phyloP scores from a whole-genome alignment of 208 protist genomes.

The Trypanosoma theileri region DNA sequence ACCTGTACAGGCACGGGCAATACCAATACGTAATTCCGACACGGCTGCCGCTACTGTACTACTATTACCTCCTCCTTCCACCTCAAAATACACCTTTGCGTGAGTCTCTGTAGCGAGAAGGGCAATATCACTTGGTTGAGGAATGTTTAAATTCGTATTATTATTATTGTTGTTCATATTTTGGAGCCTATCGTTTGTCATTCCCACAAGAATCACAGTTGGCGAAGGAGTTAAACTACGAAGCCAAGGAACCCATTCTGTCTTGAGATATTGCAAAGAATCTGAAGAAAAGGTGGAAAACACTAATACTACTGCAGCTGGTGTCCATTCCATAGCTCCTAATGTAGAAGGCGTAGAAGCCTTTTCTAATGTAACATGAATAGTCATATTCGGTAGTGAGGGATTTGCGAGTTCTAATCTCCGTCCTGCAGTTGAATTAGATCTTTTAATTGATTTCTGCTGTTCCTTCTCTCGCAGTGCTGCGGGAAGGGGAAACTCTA shows the following conservation, averaged over 20 bases:
- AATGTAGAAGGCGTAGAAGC: background rate
- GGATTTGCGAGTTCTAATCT: slow-evolving; percentile 42
- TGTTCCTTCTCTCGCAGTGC: background rate
- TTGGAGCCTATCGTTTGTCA: background rate
- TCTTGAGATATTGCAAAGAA: slow-evolving; percentile 1
- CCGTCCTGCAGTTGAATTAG: background rate
- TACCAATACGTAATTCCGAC: slow-evolving; percentile 34
- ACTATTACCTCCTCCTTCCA: background rate
- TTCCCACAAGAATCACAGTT: slow-evolving; percentile 15
- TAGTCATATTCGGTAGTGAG: slow-evolving; percentile 50
- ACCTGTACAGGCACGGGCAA: slow-evolving; percentile 57
- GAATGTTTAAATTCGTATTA: background rate
- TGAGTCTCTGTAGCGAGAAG: slow-evolving; percentile 34
- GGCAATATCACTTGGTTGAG: slow-evolving; percentile 31
- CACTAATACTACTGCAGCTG: slow-evolving; percentile 1
- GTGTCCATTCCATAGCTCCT: background rate
- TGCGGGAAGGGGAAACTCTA: slow-evolving; percentile 31
- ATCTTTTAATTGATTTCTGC: background rate
- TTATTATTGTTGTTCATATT: background rate
- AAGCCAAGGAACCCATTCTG: background rate
- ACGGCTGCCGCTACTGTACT: slow-evolving; percentile 23
- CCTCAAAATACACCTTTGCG: slow-evolving; percentile 48
- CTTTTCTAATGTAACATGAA: slow-evolving; percentile 40
- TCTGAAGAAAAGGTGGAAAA: background rate
- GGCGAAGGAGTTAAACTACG: background rate